Percentiles rank a stretch among this genome's conserved stretches.
These are phyloP conservation scores for Candida germanica DNA, from an alignment of 805 yeast species.

Conservation along the genomic window DNA sequence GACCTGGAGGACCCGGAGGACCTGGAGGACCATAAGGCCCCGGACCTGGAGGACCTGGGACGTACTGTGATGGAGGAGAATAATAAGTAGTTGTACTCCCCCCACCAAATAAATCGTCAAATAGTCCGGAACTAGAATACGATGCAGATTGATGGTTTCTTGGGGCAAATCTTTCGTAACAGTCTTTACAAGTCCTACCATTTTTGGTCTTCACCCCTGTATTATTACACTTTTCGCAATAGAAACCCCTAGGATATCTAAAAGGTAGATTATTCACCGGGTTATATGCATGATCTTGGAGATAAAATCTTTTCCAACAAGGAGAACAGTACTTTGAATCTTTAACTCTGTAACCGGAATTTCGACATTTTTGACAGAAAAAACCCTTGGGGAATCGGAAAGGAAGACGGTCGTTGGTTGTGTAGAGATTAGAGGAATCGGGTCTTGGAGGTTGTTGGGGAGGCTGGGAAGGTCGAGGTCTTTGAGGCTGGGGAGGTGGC, in stretches of 20 bases:
- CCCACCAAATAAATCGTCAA: slow-evolving; percentile 5
- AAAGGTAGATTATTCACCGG: slow-evolving; percentile 56
- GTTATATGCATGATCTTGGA: slow-evolving; percentile 35
- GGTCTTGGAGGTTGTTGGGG: slow-evolving; percentile 10
- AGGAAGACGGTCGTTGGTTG: slow-evolving; percentile 17
- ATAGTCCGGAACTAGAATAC: slow-evolving; percentile 1
- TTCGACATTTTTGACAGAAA: slow-evolving; percentile 59
- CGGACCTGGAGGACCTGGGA: slow-evolving; percentile 22
- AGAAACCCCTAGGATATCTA: slow-evolving; percentile 59
- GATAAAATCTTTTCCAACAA: slow-evolving; percentile 62
- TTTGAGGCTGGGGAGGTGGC: slow-evolving; percentile 14
- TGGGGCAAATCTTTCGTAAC: slow-evolving; percentile 65
- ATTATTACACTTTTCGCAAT: slow-evolving; percentile 69
- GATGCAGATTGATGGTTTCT: slow-evolving; percentile 19
- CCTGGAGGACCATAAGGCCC: slow-evolving; percentile 3
- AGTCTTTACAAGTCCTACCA: slow-evolving; percentile 63
- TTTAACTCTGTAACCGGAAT: slow-evolving; percentile 64
- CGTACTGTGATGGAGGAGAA: slow-evolving; percentile 11
- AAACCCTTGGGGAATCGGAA: slow-evolving; percentile 30
- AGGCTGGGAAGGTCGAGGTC: slow-evolving; percentile 14
- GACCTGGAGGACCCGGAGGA: slow-evolving; percentile 1
- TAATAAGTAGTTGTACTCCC: slow-evolving; percentile 13
- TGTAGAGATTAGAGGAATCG: slow-evolving; percentile 11
- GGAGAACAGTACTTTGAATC: slow-evolving; percentile 62
- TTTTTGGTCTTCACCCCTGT: slow-evolving; percentile 65